Evolutionary conservation across 2,329 filamentous ascomycete species (phyloP).

Genomic region (Periconia digitata): DNA sequence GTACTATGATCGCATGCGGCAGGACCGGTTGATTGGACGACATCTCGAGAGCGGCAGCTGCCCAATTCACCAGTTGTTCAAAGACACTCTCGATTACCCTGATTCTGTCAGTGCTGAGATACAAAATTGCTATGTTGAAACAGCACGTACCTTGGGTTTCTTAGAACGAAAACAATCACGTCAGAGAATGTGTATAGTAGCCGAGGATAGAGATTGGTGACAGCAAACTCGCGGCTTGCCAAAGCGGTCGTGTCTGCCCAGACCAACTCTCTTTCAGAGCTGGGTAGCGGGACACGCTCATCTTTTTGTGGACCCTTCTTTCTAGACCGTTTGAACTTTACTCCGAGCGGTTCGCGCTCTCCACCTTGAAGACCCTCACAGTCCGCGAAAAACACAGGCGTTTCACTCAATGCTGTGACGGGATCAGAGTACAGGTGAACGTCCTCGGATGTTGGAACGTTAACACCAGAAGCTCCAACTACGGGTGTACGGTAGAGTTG

Average conservation of each 20-base stretch:
- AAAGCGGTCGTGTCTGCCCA: conserved; percentile 14
- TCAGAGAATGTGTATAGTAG: conserved; percentile 48
- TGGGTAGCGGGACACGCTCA: not conserved
- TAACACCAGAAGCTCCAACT: not conserved
- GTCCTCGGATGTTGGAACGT: conserved; percentile 53
- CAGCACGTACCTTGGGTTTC: conserved; percentile 36
- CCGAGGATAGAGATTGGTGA: conserved; percentile 43
- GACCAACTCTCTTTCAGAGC: conserved; percentile 6
- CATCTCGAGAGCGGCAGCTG: conserved; percentile 53
- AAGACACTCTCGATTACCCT: conserved; percentile 46
- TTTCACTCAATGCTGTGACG: conserved; percentile 37
- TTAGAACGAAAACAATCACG: conserved; percentile 45
- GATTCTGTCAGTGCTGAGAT: not conserved
- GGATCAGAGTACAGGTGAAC: conserved; percentile 57
- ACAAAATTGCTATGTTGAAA: too few species aligned
- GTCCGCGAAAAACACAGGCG: conserved; percentile 52
- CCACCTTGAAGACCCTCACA: conserved; percentile 56
- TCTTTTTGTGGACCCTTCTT: not conserved
- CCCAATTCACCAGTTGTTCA: conserved; percentile 53
- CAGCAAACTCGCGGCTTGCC: conserved; percentile 40
- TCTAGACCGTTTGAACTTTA: not conserved
- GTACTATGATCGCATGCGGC: conserved; percentile 56
- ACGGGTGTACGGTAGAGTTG: conserved; percentile 1
- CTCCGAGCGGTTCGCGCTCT: conserved; percentile 40
- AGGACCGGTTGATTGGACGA: conserved; percentile 58